phyloP scores from a whole-genome alignment of 2,329 filamentous ascomycete genomes.

The Alternaria brassicae region DNA sequence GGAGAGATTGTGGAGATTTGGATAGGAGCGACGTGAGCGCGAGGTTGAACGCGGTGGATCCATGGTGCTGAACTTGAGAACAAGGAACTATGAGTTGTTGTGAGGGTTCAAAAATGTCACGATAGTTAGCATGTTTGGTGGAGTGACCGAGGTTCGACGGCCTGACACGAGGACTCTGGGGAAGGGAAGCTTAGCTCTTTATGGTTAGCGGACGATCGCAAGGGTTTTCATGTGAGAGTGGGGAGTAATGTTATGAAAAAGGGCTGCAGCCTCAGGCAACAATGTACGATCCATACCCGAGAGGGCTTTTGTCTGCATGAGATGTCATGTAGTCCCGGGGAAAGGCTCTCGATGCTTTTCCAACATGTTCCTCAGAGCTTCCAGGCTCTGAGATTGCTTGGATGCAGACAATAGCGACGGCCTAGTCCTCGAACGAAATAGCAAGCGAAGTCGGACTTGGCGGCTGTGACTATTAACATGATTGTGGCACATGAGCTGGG shows the following conservation, averaged over 20 bases:
- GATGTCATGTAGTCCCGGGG: not conserved
- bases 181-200: conserved; percentile 19
- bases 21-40: conserved; percentile 61
- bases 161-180: conserved; percentile 31
- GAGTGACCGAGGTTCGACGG: conserved; percentile 38
- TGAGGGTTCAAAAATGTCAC: conserved; percentile 1
- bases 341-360: not conserved
- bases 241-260: not conserved
- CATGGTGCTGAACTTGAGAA: conserved; percentile 20
- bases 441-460: not conserved
- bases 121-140: conserved; percentile 18
- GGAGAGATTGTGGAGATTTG: conserved; percentile 66
- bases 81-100: not conserved
- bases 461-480: not conserved
- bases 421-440: not conserved
- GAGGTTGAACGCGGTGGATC: conserved; percentile 35
- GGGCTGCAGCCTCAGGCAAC: not conserved
- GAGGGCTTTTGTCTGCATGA: not conserved
- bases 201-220: conserved; percentile 27
- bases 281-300: not conserved
- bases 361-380: not conserved
- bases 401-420: not conserved
- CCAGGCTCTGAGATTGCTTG: not conserved
- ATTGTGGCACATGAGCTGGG: not conserved
- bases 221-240: conserved; percentile 31